These are phyloP conservation scores for sunflower (Helianthus annuus) DNA, from an alignment of 129 eudicot species.

Conservation along the genomic window HanXRQr2.0-SUNRISE NC_035438.2:39159425-39159924, in stretches of 20 bases:
- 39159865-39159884: conserved; percentile 65
- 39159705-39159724: conserved; percentile 10
- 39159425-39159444: conserved; percentile 77
- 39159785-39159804: conserved; percentile 93
- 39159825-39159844: conserved; percentile 91
- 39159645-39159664: conserved; percentile 71
- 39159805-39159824: conserved; percentile 59
- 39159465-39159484: conserved; percentile 84
- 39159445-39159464: conserved; percentile 82
- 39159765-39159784: conserved; percentile 77
- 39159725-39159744: conserved; percentile 90
- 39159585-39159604: conserved; percentile 74
- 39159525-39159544: conserved; percentile 66
- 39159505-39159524: conserved; percentile 91
- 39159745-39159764: conserved; percentile 79
- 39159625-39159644: conserved; percentile 89
- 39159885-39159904: conserved; percentile 87
- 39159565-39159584: conserved; percentile 91
- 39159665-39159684: neutral
- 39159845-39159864: conserved; percentile 89
- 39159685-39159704: neutral
- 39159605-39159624: conserved; percentile 55
- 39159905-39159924: conserved; percentile 71
- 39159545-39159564: conserved; percentile 86
- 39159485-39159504: conserved; percentile 72